phyloP scores from a whole-genome alignment of 768 basidiomycete genomes.

The Auriscalpium orientale region DNA sequence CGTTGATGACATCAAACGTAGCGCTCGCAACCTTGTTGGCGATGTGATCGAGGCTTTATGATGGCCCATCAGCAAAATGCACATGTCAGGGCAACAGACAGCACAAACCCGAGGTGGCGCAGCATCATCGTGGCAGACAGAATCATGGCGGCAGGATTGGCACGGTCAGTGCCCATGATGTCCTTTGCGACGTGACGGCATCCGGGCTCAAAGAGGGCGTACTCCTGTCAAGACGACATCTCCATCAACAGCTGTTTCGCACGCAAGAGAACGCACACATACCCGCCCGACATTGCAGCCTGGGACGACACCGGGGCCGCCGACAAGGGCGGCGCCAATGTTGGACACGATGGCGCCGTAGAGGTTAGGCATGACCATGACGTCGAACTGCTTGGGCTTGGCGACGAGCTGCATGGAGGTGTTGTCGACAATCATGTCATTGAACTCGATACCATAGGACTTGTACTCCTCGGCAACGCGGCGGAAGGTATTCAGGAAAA shows the following conservation, averaged over 20 bases:
- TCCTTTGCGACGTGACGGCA: constrained; percentile 93
- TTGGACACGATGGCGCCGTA: constrained; percentile 98
- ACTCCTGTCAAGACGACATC: constrained; percentile 49
- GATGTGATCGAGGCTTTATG: constrained; percentile 71
- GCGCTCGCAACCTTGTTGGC: constrained; percentile 91
- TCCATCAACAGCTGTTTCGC: background rate
- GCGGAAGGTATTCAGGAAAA: constrained; percentile 98
- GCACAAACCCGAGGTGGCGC: constrained; percentile 80
- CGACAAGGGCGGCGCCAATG: constrained; percentile 97
- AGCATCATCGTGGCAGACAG: constrained; percentile 98
- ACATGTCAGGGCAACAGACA: constrained; percentile 11
- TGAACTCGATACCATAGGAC: constrained; percentile 82
- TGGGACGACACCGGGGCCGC: constrained; percentile 95
- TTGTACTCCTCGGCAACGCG: constrained; percentile 95
- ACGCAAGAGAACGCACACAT: constrained; percentile 19
- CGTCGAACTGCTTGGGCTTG: constrained; percentile 92
- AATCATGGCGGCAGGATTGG: constrained; percentile 97
- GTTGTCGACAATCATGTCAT: constrained; percentile 99
- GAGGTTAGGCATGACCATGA: constrained; percentile 98
- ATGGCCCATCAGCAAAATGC: constrained; percentile 6
- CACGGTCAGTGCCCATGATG: constrained; percentile 93
- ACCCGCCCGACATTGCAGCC: constrained; percentile 97
- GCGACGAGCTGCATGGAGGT: constrained; percentile 99
- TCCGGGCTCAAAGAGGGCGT: constrained; percentile 97
- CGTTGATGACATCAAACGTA: constrained; percentile 88